phyloP scores from a whole-genome alignment of 2,329 filamentous ascomycete genomes.

The Periconia digitata region DNA sequence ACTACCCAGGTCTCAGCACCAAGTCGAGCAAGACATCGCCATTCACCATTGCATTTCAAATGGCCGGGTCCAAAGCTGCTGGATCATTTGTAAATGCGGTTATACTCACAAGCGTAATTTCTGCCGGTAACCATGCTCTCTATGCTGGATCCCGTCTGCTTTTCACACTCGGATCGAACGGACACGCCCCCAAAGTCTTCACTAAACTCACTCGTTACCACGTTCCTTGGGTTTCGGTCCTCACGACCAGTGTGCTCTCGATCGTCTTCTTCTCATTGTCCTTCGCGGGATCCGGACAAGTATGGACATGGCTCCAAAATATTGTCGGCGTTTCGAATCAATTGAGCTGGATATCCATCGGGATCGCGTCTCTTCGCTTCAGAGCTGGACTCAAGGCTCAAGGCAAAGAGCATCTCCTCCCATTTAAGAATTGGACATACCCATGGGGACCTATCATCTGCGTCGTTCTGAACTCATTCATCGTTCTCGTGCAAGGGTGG shows the following conservation, averaged over 20 bases:
- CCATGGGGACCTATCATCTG: constrained; percentile 55
- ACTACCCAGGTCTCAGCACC: constrained; percentile 37
- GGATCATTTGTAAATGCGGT: constrained; percentile 67
- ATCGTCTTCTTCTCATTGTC: constrained; percentile 46
- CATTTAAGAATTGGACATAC: constrained; percentile 58
- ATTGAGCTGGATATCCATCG: constrained; percentile 57
- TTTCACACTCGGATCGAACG: constrained; percentile 51
- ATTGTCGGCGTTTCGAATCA: constrained; percentile 61
- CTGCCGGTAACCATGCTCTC: constrained; percentile 59
- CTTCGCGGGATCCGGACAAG: constrained; percentile 44
- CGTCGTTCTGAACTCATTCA: constrained; percentile 28
- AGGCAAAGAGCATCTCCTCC: constrained; percentile 49
- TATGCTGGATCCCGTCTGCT: constrained; percentile 60
- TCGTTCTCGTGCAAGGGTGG: constrained; percentile 35
- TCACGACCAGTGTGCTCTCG: constrained; percentile 40
- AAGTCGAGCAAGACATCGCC: constrained; percentile 53
- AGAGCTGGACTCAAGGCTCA: constrained; percentile 49
- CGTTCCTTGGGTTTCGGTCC: constrained; percentile 44
- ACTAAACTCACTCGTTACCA: constrained; percentile 51
- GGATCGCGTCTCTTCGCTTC: constrained; percentile 62
- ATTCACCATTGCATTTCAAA: constrained; percentile 66
- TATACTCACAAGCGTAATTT: constrained; percentile 62
- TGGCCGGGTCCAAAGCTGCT: constrained; percentile 62
- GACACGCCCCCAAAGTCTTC: constrained; percentile 75
- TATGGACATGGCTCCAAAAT: constrained; percentile 67